Percentiles rank a stretch among this genome's conserved stretches.
These are phyloP conservation scores for Pholiota molesta DNA, from an alignment of 768 basidiomycete genomes.

Conservation along the genomic window DNA sequence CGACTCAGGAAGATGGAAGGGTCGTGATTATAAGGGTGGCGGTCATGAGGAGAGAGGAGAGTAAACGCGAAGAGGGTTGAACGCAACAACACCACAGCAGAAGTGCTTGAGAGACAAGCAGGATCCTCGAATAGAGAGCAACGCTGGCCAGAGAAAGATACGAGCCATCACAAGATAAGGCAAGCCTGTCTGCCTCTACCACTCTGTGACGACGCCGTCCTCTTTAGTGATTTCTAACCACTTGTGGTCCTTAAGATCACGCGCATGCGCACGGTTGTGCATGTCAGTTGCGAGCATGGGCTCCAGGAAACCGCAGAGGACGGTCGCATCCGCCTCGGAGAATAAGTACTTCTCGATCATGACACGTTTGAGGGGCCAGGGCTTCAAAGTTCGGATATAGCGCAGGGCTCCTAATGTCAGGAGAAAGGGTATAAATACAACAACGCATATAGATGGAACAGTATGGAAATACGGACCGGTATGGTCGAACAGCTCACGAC, in stretches of 20 bases:
- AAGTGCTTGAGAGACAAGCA: not conserved
- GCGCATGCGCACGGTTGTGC: slow-evolving; percentile 67
- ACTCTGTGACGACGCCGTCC: slow-evolving; percentile 47
- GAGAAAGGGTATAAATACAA: not conserved
- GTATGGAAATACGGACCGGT: slow-evolving; percentile 44
- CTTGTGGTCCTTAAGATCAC: slow-evolving; percentile 71
- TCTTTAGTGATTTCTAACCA: slow-evolving; percentile 60
- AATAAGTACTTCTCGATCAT: slow-evolving; percentile 90
- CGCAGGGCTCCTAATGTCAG: slow-evolving; percentile 57
- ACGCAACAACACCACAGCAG: not conserved
- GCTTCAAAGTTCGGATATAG: slow-evolving; percentile 74
- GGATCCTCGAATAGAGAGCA: too few species aligned
- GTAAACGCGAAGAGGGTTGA: not conserved
- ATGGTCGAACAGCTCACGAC: slow-evolving; percentile 82
- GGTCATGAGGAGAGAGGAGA: not conserved
- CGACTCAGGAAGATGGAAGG: not conserved
- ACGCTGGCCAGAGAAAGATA: not conserved
- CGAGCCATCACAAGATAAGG: not conserved
- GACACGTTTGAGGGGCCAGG: slow-evolving; percentile 82
- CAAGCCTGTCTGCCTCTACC: slow-evolving; percentile 30
- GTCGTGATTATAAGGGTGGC: slow-evolving; percentile 9
- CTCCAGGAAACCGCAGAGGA: slow-evolving; percentile 67
- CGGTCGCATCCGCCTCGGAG: slow-evolving; percentile 54
- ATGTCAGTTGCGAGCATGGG: slow-evolving; percentile 80
- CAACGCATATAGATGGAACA: not conserved